Evolutionary conservation across 805 yeast species (phyloP), one percentile per base, ranked within the genome.

Genomic region (Cyberlindnera sargentensis): DNA sequence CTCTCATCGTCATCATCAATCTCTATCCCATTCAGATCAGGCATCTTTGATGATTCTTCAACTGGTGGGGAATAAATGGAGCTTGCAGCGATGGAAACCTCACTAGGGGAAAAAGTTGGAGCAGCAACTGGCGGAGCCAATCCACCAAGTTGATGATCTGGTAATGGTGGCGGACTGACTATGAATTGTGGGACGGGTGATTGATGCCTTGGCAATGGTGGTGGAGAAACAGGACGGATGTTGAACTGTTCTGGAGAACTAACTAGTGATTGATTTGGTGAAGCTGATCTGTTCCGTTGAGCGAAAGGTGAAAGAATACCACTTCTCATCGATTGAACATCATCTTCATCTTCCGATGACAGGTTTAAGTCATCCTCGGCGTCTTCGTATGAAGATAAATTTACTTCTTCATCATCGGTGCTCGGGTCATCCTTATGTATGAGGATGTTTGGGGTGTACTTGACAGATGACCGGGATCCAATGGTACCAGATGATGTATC

Each of bases 301-400:
- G 42, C 38, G 24, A 40, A 33, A 35, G 52, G 50, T 4, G 52
- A 47, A 8, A 47, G 40, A 5, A 52, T 42, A 11, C 45, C 44
- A 43, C 55, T 50, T 30, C 45, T 42, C 36, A 52, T 43, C 1
- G 58, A 50, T 29, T 51, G 53, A 24, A 36, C 45, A 29, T 51
- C 55, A 6, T 47, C 47, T 4, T 35, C 37, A 26, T 35, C 39
- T 15, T 23, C 26, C 9, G 39, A 36, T 20, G 40, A 37, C 8
- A 37, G 40, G 40, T 37, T 37, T 15, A 37, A 24, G 8, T 37
- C 40, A n/a, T 47, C 15, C 24, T 32, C 24, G 5, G 10, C 39
- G 24, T 36, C 39, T 27, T 36, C 39, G 6, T 11, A 40, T 4
- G 42, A 36, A 9, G 51, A 45, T 15, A 45, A 31, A 35, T 48